Percentiles rank a stretch among this genome's conserved stretches.
These are phyloP conservation scores for Lachnellula occidentalis DNA, from an alignment of 2,329 filamentous ascomycete species.

Conservation along the genomic window DNA sequence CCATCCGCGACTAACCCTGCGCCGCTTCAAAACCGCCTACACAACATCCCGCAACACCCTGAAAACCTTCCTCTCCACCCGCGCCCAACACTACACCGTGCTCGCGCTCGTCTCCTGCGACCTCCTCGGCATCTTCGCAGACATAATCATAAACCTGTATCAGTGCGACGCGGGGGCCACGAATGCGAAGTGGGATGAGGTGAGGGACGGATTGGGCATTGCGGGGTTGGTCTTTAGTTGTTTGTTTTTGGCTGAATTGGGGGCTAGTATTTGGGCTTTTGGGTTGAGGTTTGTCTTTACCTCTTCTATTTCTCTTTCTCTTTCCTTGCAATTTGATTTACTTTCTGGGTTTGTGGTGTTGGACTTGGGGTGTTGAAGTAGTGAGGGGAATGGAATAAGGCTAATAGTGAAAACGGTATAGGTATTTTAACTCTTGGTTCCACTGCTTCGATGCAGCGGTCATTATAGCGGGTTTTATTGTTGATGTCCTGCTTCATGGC, in stretches of 20 bases:
- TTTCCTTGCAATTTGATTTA: not conserved
- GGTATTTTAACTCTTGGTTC: conserved; percentile 54
- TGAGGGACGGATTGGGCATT: conserved; percentile 41
- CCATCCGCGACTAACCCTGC: not conserved
- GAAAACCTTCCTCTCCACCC: conserved; percentile 35
- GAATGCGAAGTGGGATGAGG: conserved; percentile 30
- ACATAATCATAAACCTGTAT: conserved; percentile 45
- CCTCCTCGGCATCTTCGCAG: conserved; percentile 46
- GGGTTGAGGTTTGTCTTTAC: conserved; percentile 42
- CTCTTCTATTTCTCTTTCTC: not conserved
- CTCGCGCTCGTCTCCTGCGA: conserved; percentile 44
- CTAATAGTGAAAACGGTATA: conserved; percentile 23
- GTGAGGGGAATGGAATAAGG: not conserved
- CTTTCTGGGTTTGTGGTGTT: not conserved
- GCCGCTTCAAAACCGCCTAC: conserved; percentile 3
- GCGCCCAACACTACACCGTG: conserved; percentile 44
- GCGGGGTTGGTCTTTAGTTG: conserved; percentile 55
- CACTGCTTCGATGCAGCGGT: conserved; percentile 60
- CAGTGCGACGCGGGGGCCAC: conserved; percentile 37
- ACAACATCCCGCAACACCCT: conserved; percentile 11
- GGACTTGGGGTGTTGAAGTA: too few relatives aligned
- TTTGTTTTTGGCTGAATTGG: conserved; percentile 59
- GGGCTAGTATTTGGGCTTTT: conserved; percentile 55
- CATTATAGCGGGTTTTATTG: conserved; percentile 55
- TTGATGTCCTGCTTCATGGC: conserved; percentile 57